Evolutionary conservation across 2,329 filamentous ascomycete genomes (phyloP).

Genomic region (Fusarium floridanum): DNA sequence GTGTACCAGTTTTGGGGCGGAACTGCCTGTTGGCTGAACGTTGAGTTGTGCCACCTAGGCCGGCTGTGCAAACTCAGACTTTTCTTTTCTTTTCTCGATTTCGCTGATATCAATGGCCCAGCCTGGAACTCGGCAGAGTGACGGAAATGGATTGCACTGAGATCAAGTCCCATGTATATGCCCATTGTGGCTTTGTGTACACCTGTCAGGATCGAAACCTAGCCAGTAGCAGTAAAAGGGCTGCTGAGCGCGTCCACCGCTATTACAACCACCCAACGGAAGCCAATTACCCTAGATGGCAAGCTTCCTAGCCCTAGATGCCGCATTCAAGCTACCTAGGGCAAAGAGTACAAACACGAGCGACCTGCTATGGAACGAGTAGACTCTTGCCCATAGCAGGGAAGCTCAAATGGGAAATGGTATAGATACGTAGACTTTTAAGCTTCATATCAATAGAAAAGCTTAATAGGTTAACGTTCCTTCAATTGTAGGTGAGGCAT

Average conservation of each 20-base stretch:
- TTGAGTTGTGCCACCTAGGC: too few species aligned
- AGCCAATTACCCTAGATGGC: neutral
- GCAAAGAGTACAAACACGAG: neutral
- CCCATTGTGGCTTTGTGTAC: neutral
- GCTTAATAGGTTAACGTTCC: neutral
- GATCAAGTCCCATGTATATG: neutral
- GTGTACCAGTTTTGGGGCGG: too few species aligned
- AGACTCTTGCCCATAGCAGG: neutral
- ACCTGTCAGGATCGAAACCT: neutral
- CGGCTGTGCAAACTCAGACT: too few species aligned
- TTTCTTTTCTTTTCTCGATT: too few species aligned
- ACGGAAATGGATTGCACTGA: too few species aligned
- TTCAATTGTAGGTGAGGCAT: neutral
- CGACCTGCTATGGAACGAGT: neutral
- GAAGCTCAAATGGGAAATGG: neutral
- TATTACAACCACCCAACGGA: neutral
- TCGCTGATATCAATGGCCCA: too few species aligned
- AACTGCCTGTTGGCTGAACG: too few species aligned
- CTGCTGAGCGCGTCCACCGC: neutral
- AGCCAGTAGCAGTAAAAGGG: neutral
- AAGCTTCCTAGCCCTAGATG: neutral
- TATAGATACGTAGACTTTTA: neutral
- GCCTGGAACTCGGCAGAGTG: too few species aligned
- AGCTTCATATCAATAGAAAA: neutral
- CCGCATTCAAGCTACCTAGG: neutral